Conservation (phyloP, 495 filamentous ascomycete genomes). For the Penicillium soppii region DNA sequence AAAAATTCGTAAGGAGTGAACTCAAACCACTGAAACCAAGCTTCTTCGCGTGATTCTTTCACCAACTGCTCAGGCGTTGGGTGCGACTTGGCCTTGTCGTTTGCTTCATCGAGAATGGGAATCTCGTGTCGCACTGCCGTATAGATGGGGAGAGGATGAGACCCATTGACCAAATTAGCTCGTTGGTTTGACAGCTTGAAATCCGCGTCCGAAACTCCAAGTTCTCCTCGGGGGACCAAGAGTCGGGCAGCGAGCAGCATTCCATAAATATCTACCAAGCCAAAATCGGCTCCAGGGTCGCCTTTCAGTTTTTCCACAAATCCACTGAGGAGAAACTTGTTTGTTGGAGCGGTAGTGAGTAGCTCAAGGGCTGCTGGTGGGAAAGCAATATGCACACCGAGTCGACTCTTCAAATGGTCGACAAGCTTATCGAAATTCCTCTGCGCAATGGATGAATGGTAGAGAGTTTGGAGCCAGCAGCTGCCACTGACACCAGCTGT, state of each 20-base stretch:
- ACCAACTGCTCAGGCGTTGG: conserved; percentile 50
- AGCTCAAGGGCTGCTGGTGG: conserved; percentile 78
- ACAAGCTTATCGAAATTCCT: conserved; percentile 65
- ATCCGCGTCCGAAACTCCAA: conserved; percentile 70
- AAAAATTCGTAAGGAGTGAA: conserved; percentile 95
- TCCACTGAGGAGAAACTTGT: conserved; percentile 86
- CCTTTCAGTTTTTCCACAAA: conserved; percentile 87
- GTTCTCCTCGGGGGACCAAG: conserved; percentile 80
- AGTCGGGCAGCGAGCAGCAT: conserved; percentile 79
- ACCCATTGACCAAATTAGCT: conserved; percentile 67
- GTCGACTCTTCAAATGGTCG: conserved; percentile 78
- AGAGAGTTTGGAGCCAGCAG: conserved; percentile 92
- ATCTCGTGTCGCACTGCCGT: conserved; percentile 95
- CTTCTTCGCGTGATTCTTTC: conserved; percentile 65
- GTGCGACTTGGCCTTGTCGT: conserved; percentile 19
- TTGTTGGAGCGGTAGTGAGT: conserved; percentile 79
- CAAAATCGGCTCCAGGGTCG: conserved; percentile 76
- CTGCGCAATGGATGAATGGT: conserved; percentile 76
- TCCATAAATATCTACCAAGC: conserved; percentile 90
- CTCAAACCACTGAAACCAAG: conserved; percentile 99
- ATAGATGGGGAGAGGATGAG: conserved; percentile 88
- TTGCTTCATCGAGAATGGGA: conserved; percentile 54
- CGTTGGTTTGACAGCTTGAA: conserved; percentile 87
- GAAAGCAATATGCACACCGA: conserved; percentile 87
- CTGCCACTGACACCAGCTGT: conserved; percentile 92